Base-by-base conservation (phyloP, 148 eudicot genomes). In the Chenopodium suecicum region DNA sequence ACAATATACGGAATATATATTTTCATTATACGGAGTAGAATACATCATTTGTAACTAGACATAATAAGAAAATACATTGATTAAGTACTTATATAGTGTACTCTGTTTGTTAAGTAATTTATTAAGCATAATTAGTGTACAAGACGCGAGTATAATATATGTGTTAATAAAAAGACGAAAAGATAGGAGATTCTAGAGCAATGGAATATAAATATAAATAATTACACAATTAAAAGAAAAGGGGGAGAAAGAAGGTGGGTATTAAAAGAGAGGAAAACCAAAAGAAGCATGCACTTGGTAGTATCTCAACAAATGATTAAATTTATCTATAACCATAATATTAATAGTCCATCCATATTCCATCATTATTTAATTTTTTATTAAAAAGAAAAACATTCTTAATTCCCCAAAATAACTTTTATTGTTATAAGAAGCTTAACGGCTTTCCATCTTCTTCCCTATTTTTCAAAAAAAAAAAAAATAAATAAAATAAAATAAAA, bases 381-480 rank as follows among this genome's bases (percentile, higher is more conserved):
- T 37, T 37, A 6, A 37, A 37, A 37, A 6, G 7, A 67, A 27
- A 67, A 67, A 19, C 70, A 67, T 67, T 67, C 37, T 25, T 11
- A 25, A 66, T 66, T 66, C 37, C 37, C 70, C n/a, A 29, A 66
- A 66, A 25, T 66, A 66, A 66, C 34, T 12, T 66, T n/a, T 10
- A 27, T 67, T 66, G 27, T 62, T 62, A 20, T 41, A 68, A 72
- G 60, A 75, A 63, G 60, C 60, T n/a, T 67, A 74, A 81, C 84
- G 71, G 82, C 82, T 37, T 34, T 68, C 47, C 32, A 20, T 48
- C 20, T 23, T 44, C 52, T 71, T 65, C 76, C 60, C 27, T 6
- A 9, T 48, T 71, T 71, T 62, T 27, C 27, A 27, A 27, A 27
- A 27, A 27, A 58, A 17, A 19, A 17, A 58, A 19, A 58, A 3